Percentiles rank a stretch among this genome's conserved stretches.
Evolutionary conservation across 495 filamentous ascomycete species (phyloP).

Genomic region (Penicillium tannophilum): DNA sequence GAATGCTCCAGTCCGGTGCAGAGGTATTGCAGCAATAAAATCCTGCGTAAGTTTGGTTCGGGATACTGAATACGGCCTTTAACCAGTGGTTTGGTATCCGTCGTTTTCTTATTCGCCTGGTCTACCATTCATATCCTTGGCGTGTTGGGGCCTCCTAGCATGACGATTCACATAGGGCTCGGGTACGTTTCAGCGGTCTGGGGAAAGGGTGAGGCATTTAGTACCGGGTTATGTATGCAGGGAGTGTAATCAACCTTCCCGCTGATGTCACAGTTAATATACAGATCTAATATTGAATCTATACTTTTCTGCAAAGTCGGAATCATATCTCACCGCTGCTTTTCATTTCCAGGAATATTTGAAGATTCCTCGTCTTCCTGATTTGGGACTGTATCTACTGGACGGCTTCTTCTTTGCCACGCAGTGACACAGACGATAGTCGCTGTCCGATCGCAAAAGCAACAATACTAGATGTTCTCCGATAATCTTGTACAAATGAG

Average conservation of each 20-base stretch:
- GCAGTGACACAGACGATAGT: background rate
- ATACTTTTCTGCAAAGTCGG: background rate
- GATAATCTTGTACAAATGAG: background rate
- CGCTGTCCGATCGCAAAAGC: background rate
- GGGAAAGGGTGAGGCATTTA: background rate
- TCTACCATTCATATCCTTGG: background rate
- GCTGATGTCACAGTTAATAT: background rate
- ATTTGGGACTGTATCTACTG: background rate
- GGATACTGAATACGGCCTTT: background rate
- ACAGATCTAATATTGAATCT: background rate
- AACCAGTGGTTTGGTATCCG: background rate
- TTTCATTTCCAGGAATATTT: background rate
- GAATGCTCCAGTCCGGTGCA: no score
- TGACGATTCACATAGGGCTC: background rate
- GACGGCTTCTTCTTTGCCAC: background rate
- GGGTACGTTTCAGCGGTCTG: conserved; percentile 1
- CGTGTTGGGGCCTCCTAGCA: conserved; percentile 1
- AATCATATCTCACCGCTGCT: background rate
- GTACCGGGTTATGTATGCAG: conserved; percentile 2
- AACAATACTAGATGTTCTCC: background rate
- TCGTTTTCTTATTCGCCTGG: conserved; percentile 3
- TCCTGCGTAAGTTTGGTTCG: background rate
- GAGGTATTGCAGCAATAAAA: background rate
- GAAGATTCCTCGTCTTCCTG: background rate
- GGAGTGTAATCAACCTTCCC: background rate